Conservation (phyloP, 352 stramenopile species). For the Phytophthora agathidicida region DNA sequence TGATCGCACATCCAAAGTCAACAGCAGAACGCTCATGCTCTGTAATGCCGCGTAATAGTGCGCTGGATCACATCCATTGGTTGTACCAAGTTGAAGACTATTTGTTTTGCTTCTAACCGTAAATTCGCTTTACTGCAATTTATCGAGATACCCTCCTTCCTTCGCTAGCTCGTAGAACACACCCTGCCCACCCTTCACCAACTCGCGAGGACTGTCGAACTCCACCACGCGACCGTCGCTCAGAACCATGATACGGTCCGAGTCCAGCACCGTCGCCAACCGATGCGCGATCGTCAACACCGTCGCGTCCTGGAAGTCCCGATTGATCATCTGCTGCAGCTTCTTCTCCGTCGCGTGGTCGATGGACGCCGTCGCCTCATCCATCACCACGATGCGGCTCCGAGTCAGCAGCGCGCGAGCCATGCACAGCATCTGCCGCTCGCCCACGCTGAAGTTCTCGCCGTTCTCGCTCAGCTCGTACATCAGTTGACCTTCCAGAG, state of each 20-base stretch:
- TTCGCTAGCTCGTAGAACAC: conserved; percentile 24
- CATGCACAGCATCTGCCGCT: conserved; percentile 93
- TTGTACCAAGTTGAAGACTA: too few species aligned
- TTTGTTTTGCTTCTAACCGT: too few species aligned
- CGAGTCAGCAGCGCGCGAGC: conserved; percentile 88
- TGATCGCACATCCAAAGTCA: too few species aligned
- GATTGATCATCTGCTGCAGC: conserved; percentile 46
- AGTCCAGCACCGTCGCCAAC: conserved; percentile 46
- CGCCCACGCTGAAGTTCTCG: conserved; percentile 55
- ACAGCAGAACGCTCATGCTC: too few species aligned
- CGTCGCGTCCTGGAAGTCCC: conserved; percentile 86
- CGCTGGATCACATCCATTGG: too few species aligned
- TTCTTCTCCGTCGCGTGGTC: conserved; percentile 47
- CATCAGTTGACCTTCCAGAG: conserved; percentile 21
- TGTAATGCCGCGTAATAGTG: too few species aligned
- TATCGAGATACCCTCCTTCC: conserved; percentile 14
- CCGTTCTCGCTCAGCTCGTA: conserved; percentile 61
- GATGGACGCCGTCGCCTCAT: conserved; percentile 74
- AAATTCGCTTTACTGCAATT: too few species aligned
- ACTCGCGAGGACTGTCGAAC: conserved; percentile 69
- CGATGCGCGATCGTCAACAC: conserved; percentile 94
- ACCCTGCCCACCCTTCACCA: conserved; percentile 5
- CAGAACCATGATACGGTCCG: conserved; percentile 85
- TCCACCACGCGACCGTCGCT: conserved; percentile 84
- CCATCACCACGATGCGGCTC: conserved; percentile 90